Percentiles rank a stretch among this genome's conserved stretches.
Evolutionary conservation across 768 basidiomycete species (phyloP).

Genomic region (Lactarius sp.): DNA sequence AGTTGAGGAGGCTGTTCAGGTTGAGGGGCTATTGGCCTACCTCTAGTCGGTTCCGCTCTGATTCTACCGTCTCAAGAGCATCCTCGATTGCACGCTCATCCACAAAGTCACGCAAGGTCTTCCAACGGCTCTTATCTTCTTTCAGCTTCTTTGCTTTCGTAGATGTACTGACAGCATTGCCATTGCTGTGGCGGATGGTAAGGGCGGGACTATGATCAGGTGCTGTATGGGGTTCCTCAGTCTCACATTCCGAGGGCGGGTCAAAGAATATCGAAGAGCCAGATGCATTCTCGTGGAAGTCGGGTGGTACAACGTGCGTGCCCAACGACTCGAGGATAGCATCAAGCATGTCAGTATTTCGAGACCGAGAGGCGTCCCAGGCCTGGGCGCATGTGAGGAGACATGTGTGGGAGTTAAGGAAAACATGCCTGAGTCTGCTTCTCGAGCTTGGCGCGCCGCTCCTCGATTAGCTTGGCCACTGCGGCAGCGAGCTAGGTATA

Average conservation of each 20-base stretch:
- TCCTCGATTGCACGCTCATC: constrained; percentile 81
- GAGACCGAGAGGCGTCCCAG: constrained; percentile 63
- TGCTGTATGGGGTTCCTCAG: constrained; percentile 28
- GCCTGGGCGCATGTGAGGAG: constrained; percentile 39
- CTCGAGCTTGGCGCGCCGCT: constrained; percentile 57
- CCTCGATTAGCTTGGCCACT: constrained; percentile 70
- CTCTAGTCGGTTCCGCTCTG: constrained; percentile 60
- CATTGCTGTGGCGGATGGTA: constrained; percentile 34
- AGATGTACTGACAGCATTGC: constrained; percentile 7
- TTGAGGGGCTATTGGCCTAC: constrained; percentile 38
- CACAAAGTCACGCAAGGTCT: constrained; percentile 80
- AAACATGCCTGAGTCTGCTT: constrained; percentile 54
- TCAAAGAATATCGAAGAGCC: constrained; percentile 79
- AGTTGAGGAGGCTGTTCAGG: constrained; percentile 37
- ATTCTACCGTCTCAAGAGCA: constrained; percentile 65
- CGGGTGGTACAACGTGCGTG: constrained; percentile 67
- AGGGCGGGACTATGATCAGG: constrained; percentile 40
- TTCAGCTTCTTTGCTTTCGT: constrained; percentile 24
- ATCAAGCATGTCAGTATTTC: constrained; percentile 61
- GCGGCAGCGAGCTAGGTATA: constrained; percentile 55
- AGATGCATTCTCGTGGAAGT: constrained; percentile 61
- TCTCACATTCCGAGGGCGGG: constrained; percentile 48
- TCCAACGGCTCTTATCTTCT: constrained; percentile 60
- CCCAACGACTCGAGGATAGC: constrained; percentile 66
- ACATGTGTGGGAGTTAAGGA: background rate